Evolutionary conservation across 2,329 filamentous ascomycete species (phyloP).

Genomic region (Diaporthe amygdali): DNA sequence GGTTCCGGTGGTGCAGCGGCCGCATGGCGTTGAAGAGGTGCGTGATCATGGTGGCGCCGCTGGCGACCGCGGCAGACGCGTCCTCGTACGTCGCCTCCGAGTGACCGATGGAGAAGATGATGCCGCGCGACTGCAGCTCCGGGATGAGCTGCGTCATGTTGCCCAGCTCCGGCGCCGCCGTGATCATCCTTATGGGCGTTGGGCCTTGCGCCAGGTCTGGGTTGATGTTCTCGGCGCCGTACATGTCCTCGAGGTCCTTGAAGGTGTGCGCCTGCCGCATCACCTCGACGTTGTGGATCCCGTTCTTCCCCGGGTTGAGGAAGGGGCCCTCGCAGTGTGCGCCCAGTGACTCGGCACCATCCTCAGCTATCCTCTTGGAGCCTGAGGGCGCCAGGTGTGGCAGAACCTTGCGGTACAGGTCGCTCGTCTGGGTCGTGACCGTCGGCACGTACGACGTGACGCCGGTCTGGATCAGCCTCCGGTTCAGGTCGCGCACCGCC

Average conservation of each 20-base stretch:
- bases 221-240: slow-evolving; percentile 73
- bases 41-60: slow-evolving; percentile 87
- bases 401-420: slow-evolving; percentile 81
- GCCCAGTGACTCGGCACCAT: slow-evolving; percentile 86
- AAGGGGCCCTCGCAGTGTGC: slow-evolving; percentile 94
- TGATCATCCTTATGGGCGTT: slow-evolving; percentile 76
- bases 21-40: slow-evolving; percentile 96
- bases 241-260: slow-evolving; percentile 70
- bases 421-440: slow-evolving; percentile 77
- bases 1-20: slow-evolving; percentile 88
- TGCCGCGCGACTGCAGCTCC: slow-evolving; percentile 66
- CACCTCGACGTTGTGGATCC: slow-evolving; percentile 79
- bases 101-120: slow-evolving; percentile 83
- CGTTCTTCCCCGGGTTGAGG: slow-evolving; percentile 81
- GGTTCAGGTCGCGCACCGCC: slow-evolving; percentile 71
- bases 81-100: slow-evolving; percentile 88
- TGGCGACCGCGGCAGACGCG: slow-evolving; percentile 71
- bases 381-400: slow-evolving; percentile 80
- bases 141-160: slow-evolving; percentile 73
- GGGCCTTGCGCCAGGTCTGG: slow-evolving; percentile 39
- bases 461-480: slow-evolving; percentile 72
- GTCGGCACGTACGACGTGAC: slow-evolving; percentile 87
- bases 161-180: slow-evolving; percentile 82
- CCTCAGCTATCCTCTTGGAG: slow-evolving; percentile 58
- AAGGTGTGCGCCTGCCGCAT: slow-evolving; percentile 69